A percentile compares a stretch with the other conserved stretches of the same genome.
Evolutionary conservation across 768 basidiomycete genomes (phyloP).

Genomic region (Pluteus cervinus): DNA sequence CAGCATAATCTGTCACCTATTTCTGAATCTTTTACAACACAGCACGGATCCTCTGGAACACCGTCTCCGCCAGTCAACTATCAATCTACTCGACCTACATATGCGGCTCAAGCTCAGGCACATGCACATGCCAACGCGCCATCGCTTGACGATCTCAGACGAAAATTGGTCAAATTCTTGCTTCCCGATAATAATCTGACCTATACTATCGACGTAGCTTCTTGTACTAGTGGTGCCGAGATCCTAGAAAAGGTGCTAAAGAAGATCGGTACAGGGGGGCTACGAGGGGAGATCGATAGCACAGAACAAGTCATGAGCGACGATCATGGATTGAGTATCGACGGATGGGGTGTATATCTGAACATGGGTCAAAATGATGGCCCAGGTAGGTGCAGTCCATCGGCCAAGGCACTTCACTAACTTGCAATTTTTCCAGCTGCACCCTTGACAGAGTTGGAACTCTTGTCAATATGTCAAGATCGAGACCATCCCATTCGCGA

Average conservation of each 20-base stretch:
- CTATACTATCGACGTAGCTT: constrained; percentile 73
- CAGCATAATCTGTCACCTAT: constrained; percentile 64
- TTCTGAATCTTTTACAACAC: constrained; percentile 50
- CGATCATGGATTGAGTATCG: constrained; percentile 73
- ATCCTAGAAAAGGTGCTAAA: constrained; percentile 84
- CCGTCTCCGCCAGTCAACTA: constrained; percentile 52
- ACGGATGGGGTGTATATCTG: constrained; percentile 85
- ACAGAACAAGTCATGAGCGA: constrained; percentile 57
- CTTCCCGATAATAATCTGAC: constrained; percentile 78
- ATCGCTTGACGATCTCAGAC: constrained; percentile 72
- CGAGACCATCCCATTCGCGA: constrained; percentile 76
- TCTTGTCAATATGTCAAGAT: constrained; percentile 79
- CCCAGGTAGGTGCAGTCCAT: constrained; percentile 33
- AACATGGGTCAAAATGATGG: constrained; percentile 52
- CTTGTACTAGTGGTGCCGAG: constrained; percentile 78
- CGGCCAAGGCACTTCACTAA: not conserved
- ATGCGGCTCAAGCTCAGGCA: too few relatives aligned
- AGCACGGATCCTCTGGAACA: constrained; percentile 28
- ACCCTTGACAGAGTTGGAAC: constrained; percentile 74
- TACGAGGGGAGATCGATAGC: constrained; percentile 35
- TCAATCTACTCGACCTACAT: too few relatives aligned
- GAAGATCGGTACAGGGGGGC: constrained; percentile 73
- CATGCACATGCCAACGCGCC: constrained; percentile 42
- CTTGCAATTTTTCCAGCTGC: constrained; percentile 38
- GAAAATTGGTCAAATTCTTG: constrained; percentile 84